Percentiles rank a stretch among this genome's conserved stretches.
Conservation (phyloP, 2,329 filamentous ascomycete species). For the Neophaeococcomyces aloes region DNA sequence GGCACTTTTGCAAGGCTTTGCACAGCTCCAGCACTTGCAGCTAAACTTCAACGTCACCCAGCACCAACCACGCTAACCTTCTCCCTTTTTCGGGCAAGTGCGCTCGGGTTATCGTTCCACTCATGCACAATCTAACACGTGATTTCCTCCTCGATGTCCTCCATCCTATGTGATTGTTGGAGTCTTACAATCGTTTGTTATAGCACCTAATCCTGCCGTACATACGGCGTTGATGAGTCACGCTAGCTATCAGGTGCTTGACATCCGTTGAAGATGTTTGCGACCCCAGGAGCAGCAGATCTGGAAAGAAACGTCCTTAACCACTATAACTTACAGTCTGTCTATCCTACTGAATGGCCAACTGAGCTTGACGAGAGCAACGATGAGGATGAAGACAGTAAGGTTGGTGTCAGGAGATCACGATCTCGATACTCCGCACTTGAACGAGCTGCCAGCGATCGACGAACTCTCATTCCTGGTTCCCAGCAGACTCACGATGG, state of each 20-base stretch:
- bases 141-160: too few relatives aligned
- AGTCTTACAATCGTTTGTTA: too few relatives aligned
- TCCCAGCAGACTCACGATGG: conserved; percentile 58
- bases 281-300: conserved; percentile 40
- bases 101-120: too few relatives aligned
- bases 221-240: background rate
- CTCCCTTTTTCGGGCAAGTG: too few relatives aligned
- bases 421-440: conserved; percentile 78
- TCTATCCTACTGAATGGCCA: conserved; percentile 79
- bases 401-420: conserved; percentile 40
- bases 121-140: too few relatives aligned
- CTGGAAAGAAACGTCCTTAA: conserved; percentile 68
- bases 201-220: background rate
- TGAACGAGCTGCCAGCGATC: conserved; percentile 61
- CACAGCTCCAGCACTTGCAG: conserved; percentile 3
- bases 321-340: conserved; percentile 74
- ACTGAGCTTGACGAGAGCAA: conserved; percentile 65
- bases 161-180: too few relatives aligned
- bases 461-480: conserved; percentile 55
- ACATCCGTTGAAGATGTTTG: background rate
- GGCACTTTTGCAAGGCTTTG: conserved; percentile 7
- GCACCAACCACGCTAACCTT: background rate
- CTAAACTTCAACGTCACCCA: background rate
- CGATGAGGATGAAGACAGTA: conserved; percentile 45
- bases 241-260: background rate